Base-by-base conservation (phyloP, 1,284 basidiomycete genomes). In the Ustilago bromivora region DNA sequence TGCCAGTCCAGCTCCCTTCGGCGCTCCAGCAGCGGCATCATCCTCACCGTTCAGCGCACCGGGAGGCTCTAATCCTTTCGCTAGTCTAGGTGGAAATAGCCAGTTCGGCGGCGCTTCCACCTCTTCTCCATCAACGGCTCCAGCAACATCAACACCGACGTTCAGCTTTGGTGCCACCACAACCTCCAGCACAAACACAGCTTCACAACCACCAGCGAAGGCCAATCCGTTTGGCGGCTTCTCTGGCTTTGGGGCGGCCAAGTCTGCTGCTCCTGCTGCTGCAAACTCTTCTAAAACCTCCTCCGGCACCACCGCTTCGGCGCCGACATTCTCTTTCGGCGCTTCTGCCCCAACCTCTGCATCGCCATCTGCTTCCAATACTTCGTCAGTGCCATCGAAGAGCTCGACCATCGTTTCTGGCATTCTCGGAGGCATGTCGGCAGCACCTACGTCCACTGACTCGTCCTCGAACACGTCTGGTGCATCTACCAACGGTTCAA, bases 151-250 rank as follows among this genome's bases (percentile, higher is more conserved):
- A n/a, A 36, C 65, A 23, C 61, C 71, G 3, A 67, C 71, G 1
- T 73, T 73, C 36, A 68, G 62, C 51, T 73, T 73, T 34, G 71
- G 71, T 13, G 51, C 61, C 6, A 47, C 66, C 6, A 49, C 57
- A 2, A 15, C 57, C n/a, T 28, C 69, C 9, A 56, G 54, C 41
- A 40, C 61, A 2, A 54, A 13, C 35, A 9, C 69, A 17, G 17
- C 41, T n/a, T 60, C 70, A 12, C 55, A 61, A 40, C 57, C 53
- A 19, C 61, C 61, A 32, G 52, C 74, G 10, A 67, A 58, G 34
- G 55, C 66, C 2, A 71, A 76, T 35, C 69, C 74, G 3, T 72
- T 76, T 23, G 69, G 65, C n/a, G 62, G 64, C 35, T 65, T 76
- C 56, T 55, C 65, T 2, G 68, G 67, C 7, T 65, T 69, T 12